Evolutionary conservation across 2,329 filamentous ascomycete species (phyloP).

Genomic region (Aaosphaeria arxii): DNA sequence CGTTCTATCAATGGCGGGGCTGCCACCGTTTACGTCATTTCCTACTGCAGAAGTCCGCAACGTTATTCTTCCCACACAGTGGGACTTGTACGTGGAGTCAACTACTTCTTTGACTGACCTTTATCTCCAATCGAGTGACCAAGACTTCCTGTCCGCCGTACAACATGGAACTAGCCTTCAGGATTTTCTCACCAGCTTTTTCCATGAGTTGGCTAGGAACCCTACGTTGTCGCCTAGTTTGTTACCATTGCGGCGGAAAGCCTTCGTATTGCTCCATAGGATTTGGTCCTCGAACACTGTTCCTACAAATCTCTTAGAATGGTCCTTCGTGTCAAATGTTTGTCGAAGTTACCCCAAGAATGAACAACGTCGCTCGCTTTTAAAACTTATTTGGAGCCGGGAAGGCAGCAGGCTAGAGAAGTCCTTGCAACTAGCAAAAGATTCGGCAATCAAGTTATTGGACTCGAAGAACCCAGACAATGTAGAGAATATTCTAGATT

Average conservation of each 20-base stretch:
- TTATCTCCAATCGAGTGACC: constrained; percentile 58
- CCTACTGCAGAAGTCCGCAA: constrained; percentile 67
- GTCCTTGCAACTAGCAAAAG: constrained; percentile 60
- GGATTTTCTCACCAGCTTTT: constrained; percentile 66
- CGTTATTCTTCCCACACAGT: constrained; percentile 66
- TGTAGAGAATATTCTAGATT: constrained; percentile 55
- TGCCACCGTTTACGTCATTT: constrained; percentile 76
- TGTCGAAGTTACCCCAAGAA: constrained; percentile 66
- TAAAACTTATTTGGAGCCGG: constrained; percentile 53
- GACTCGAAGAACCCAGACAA: constrained; percentile 59
- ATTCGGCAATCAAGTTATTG: constrained; percentile 58
- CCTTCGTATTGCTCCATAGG: constrained; percentile 63
- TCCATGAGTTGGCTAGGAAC: constrained; percentile 49
- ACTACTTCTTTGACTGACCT: constrained; percentile 69
- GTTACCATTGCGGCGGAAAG: constrained; percentile 57
- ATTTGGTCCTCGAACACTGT: constrained; percentile 50
- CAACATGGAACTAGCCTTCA: constrained; percentile 57
- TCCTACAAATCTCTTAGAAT: constrained; percentile 54
- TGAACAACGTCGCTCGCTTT: constrained; percentile 49
- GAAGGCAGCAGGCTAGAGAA: constrained; percentile 52
- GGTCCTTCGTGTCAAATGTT: constrained; percentile 67
- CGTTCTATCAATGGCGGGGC: constrained; percentile 5
- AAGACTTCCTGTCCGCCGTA: constrained; percentile 53
- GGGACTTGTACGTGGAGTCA: constrained; percentile 72
- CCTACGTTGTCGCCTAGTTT: constrained; percentile 36